These are phyloP conservation scores for Penicillium cataractarum DNA, from an alignment of 495 filamentous ascomycete species.

Conservation along the genomic window DNA sequence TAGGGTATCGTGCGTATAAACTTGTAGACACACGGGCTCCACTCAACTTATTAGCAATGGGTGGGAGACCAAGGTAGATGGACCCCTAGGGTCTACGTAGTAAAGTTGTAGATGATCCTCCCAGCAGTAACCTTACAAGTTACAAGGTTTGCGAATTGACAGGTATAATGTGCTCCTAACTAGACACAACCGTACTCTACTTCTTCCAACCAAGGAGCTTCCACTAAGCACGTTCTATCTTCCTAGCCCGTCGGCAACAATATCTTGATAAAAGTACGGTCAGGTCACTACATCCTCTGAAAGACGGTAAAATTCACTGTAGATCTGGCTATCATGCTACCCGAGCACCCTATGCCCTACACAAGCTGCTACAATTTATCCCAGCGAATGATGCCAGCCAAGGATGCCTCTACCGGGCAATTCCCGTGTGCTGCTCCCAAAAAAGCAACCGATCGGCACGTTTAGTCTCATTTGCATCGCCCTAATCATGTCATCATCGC, in stretches of 20 bases:
- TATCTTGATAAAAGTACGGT: not conserved
- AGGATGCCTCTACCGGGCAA: conserved; percentile 12
- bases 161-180: not conserved
- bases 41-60: too few species aligned
- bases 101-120: not conserved
- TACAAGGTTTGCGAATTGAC: not conserved
- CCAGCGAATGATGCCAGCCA: conserved; percentile 15
- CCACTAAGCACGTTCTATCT: not conserved
- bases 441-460: conserved; percentile 16
- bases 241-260: not conserved
- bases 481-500: not conserved
- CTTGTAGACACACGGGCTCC: too few species aligned
- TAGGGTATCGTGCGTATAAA: not conserved
- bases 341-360: not conserved
- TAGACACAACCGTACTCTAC: not conserved
- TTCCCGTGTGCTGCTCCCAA: not conserved
- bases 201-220: not conserved
- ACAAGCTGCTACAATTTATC: not conserved
- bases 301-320: not conserved
- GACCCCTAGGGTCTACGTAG: not conserved
- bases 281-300: not conserved
- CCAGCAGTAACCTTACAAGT: too few species aligned
- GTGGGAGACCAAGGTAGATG: not conserved
- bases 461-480: conserved; percentile 15
- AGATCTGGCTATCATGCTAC: not conserved